phyloP scores from a whole-genome alignment of 495 filamentous ascomycete genomes.

The Lasiosphaeris hirsuta region DNA sequence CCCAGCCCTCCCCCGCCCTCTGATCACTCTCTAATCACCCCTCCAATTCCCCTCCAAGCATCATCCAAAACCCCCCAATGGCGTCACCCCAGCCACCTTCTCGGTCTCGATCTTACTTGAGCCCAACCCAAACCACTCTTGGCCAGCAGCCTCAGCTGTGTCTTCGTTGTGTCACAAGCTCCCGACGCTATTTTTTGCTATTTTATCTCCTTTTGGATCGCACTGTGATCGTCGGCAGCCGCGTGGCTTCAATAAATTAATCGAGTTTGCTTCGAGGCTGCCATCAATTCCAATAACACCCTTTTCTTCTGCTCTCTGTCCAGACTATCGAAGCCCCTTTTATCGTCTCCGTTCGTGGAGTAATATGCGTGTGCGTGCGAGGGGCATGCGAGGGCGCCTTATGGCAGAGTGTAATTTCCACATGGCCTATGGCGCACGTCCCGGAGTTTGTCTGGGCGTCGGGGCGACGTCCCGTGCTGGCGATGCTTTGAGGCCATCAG shows the following conservation, averaged over 20 bases:
- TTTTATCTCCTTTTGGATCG: background rate
- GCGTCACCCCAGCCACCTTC: background rate
- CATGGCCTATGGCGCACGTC: background rate
- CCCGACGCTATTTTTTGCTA: background rate
- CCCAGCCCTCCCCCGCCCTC: too few species aligned
- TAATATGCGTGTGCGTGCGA: background rate
- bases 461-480: background rate
- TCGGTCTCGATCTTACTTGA: background rate
- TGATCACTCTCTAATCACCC: too few species aligned
- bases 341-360: background rate
- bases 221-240: background rate
- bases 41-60: too few species aligned
- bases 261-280: too few species aligned
- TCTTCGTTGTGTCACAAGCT: slow-evolving; percentile 13
- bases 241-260: too few species aligned
- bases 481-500: background rate
- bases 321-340: background rate
- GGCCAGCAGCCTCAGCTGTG: slow-evolving; percentile 11
- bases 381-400: background rate
- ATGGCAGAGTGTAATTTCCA: slow-evolving; percentile 2
- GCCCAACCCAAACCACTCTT: too few species aligned
- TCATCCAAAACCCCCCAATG: background rate
- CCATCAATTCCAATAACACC: too few species aligned
- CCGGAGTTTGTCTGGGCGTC: background rate
- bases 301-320: too few species aligned